Conservation (phyloP, 106 monocot species). For the Narthecium ossifragum region DNA sequence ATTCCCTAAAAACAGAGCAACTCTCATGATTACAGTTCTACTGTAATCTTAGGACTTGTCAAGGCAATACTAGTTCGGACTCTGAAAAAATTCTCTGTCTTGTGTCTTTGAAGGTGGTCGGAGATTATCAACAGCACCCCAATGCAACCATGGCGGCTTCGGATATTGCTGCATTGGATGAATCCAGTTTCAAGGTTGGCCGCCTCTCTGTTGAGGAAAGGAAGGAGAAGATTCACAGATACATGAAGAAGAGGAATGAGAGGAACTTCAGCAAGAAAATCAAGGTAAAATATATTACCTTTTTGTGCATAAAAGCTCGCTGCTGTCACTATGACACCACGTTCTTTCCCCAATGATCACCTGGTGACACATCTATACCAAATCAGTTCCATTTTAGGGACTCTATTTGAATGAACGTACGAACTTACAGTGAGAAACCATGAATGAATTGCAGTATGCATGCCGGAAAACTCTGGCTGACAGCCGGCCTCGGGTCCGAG, state of each 20-base stretch:
- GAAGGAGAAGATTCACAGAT: conserved; percentile 68
- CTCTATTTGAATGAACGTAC: no score
- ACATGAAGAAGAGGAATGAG: conserved; percentile 64
- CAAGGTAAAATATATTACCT: conserved; percentile 73
- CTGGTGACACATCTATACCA: no score
- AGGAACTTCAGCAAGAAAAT: conserved; percentile 94
- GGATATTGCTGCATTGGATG: conserved; percentile 34
- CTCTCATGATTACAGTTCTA: no score
- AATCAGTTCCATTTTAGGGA: no score
- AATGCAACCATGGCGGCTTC: conserved; percentile 8
- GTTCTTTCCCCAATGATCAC: no score
- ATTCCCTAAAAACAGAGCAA: no score
- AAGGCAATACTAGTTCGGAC: not conserved
- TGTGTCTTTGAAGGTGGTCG: conserved; percentile 17
- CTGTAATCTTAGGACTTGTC: no score
- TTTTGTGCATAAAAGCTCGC: no score
- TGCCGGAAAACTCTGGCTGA: conserved; percentile 87
- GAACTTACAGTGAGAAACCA: no score
- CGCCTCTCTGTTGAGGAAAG: conserved; percentile 60
- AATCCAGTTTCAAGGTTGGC: conserved; percentile 45
- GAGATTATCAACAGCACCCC: conserved; percentile 23
- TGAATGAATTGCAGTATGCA: conserved; percentile 85
- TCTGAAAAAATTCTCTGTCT: not conserved
- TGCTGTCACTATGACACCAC: no score
- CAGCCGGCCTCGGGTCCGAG: conserved; percentile 72